These are phyloP conservation scores for Paradendryphiella salina DNA, from an alignment of 2,329 filamentous ascomycete species.

Conservation along the genomic window DNA sequence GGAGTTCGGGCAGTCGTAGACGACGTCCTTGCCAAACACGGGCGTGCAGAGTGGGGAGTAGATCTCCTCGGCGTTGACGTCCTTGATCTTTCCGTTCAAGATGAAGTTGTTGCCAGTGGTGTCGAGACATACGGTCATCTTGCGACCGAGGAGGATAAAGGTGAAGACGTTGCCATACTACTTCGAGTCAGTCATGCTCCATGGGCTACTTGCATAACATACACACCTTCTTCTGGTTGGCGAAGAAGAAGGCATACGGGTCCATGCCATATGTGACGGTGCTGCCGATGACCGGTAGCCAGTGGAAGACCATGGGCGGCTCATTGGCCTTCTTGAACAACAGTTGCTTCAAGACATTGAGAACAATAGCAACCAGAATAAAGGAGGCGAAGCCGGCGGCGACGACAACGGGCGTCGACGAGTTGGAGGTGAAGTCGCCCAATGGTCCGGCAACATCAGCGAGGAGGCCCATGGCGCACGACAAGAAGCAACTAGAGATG, in stretches of 20 bases:
- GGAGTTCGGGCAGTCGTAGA: slow-evolving; percentile 87
- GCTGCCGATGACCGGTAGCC: slow-evolving; percentile 76
- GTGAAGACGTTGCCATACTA: slow-evolving; percentile 90
- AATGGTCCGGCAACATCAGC: slow-evolving; percentile 54
- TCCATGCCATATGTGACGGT: slow-evolving; percentile 95
- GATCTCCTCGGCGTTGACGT: slow-evolving; percentile 88
- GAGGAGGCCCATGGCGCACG: slow-evolving; percentile 56
- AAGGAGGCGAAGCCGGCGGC: slow-evolving; percentile 53
- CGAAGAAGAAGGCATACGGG: slow-evolving; percentile 81
- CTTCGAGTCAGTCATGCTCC: slow-evolving; percentile 24
- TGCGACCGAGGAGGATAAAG: slow-evolving; percentile 84
- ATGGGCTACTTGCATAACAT: slow-evolving; percentile 5
- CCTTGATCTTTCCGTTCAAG: slow-evolving; percentile 85
- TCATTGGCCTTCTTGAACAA: slow-evolving; percentile 77
- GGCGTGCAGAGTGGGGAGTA: slow-evolving; percentile 75
- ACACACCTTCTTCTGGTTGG: slow-evolving; percentile 71
- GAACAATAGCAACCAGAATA: slow-evolving; percentile 61
- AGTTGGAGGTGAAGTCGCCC: slow-evolving; percentile 49
- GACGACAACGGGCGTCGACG: slow-evolving; percentile 51
- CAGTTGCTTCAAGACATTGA: slow-evolving; percentile 81
- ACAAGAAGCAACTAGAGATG: slow-evolving; percentile 8
- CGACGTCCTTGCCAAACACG: slow-evolving; percentile 80
- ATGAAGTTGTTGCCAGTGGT: slow-evolving; percentile 88
- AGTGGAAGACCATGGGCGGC: slow-evolving; percentile 66
- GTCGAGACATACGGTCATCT: slow-evolving; percentile 83